Percentiles rank a stretch among this genome's conserved stretches.
Conservation (phyloP, 1,139 yeast species). For the Diutina scorzettiae region DNA sequence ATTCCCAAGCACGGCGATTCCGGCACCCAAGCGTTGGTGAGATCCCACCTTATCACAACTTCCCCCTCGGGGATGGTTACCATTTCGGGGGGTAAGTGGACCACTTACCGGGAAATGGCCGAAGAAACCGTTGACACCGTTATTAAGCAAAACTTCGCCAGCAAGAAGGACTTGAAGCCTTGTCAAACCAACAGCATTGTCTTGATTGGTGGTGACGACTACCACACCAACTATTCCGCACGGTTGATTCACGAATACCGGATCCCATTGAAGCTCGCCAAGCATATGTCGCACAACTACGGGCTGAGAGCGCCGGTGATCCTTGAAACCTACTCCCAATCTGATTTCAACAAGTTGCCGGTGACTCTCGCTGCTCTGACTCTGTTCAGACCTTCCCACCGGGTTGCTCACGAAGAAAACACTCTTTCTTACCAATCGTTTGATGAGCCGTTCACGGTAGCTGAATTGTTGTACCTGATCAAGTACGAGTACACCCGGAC, state of each 20-base stretch:
- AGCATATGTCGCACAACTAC: constrained; percentile 75
- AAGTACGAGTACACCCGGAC: constrained; percentile 79
- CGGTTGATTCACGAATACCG: constrained; percentile 72
- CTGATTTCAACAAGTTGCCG: constrained; percentile 48
- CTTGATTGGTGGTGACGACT: constrained; percentile 67
- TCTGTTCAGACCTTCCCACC: constrained; percentile 23
- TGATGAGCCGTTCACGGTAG: constrained; percentile 85
- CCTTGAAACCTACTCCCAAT: constrained; percentile 47
- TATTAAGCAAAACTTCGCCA: constrained; percentile 36
- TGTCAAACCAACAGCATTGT: constrained; percentile 55
- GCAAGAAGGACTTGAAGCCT: constrained; percentile 25
- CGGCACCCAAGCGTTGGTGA: constrained; percentile 72
- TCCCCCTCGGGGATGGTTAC: constrained; percentile 72
- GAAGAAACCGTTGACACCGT: constrained; percentile 81
- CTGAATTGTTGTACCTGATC: constrained; percentile 77
- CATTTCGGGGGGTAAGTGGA: constrained; percentile 97
- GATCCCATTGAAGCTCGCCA: constrained; percentile 66
- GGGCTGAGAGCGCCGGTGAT: constrained; percentile 84
- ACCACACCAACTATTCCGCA: constrained; percentile 57
- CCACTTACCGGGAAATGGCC: constrained; percentile 97
- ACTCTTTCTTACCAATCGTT: constrained; percentile 38
- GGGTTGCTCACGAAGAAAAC: constrained; percentile 22
- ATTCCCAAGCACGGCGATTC: constrained; percentile 34
- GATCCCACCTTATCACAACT: constrained; percentile 73
- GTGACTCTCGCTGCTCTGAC: constrained; percentile 41